These are phyloP conservation scores for Rhododendron mucronatum DNA, from an alignment of 148 eudicot genomes.

Conservation along the genomic window DNA sequence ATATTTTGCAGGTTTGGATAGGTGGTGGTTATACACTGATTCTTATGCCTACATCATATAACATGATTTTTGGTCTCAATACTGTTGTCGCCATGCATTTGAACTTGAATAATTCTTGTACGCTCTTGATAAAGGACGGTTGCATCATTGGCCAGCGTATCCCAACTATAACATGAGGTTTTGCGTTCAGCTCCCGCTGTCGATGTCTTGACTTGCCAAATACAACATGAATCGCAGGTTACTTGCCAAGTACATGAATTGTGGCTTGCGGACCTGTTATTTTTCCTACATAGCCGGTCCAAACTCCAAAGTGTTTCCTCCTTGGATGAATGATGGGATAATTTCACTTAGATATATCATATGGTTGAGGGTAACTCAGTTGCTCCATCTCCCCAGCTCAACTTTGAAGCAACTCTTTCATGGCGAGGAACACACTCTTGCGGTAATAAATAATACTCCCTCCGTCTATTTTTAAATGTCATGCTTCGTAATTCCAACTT, in stretches of 20 bases:
- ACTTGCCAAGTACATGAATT: no score
- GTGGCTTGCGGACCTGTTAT: no score
- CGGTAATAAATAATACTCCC: no score
- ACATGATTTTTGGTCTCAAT: background rate
- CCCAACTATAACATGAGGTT: background rate
- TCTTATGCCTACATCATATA: background rate
- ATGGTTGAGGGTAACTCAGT: conserved; percentile 24
- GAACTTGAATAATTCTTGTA: no score
- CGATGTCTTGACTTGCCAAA: background rate
- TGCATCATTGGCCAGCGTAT: background rate
- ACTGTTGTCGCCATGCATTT: background rate
- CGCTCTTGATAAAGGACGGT: no score
- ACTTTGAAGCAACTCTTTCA: conserved; percentile 37
- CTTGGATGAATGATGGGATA: no score
- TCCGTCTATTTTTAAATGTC: no score
- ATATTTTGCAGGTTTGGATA: background rate
- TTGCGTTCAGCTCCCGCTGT: no score
- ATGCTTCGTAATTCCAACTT: no score
- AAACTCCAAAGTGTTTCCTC: no score
- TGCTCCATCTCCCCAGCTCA: conserved; percentile 45
- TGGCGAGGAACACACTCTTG: conserved; percentile 22
- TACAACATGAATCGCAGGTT: no score
- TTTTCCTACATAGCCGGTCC: no score
- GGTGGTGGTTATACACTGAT: background rate
- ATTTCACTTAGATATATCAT: conserved; percentile 22